Base-by-base conservation (phyloP, 1,139 yeast species). In the Suhomyces chickasaworum region DNA sequence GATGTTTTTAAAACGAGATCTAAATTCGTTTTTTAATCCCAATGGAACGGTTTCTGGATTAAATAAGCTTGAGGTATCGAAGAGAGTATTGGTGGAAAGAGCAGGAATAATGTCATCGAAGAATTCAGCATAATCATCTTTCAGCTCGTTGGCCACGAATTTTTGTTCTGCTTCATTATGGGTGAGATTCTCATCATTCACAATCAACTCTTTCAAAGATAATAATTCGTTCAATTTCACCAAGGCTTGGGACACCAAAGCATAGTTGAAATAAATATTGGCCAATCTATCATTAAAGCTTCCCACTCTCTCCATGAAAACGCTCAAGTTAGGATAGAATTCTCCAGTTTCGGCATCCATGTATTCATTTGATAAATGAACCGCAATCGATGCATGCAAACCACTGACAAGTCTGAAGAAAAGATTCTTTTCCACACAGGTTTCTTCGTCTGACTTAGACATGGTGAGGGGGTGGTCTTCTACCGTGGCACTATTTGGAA, bases 371-470 rank as follows among this genome's bases (percentile, higher is more conserved):
- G 96, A 83, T 50, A 95, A 74, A 66, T 95, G 99, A 1, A 96
- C 90, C 8, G 96, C 95, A 53, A 95, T 90, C 4, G 97, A 89
- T 1, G 97, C 90, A 64, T 95, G 99, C 86, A 95, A 80, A 2
- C 99, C 99, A 39, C 95, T 85, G 16, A 95, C 77, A 46, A 95
- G 69, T 54, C 96, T 79, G 68, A 86, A 91, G 61, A 95, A 95
- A 37, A 90, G 81, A 55, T 90, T 84, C 69, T 91, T 93, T 59
- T 95, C 98, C 42, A 75, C 66, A 64, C 97, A 90, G 53, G 74
- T 77, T 34, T 78, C 85, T 25, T 73, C 76, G 32, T 69, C 69
- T 37, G 56, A 62, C 0, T 49, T 56, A 7, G 51, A 52, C 69
- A 64, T 61, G 21, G 73, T 64, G 73, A 71, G 68, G 18, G 74